These are phyloP conservation scores for Pythium brassicae DNA, from an alignment of 352 stramenopile genomes.

Conservation along the genomic window DNA sequence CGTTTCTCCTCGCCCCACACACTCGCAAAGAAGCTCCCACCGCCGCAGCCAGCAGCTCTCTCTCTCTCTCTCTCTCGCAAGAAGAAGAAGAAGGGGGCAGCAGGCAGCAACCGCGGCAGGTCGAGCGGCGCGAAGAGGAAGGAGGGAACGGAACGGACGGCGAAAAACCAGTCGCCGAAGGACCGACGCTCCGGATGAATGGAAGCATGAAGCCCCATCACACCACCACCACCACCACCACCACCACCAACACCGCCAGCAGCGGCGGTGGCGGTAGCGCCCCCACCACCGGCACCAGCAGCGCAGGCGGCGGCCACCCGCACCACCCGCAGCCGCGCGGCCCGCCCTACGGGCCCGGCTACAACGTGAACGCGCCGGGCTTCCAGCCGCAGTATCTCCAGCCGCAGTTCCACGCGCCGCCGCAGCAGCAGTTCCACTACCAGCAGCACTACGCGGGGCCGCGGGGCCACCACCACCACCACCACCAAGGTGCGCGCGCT, in stretches of 20 bases:
- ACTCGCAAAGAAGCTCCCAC: conserved; percentile 3
- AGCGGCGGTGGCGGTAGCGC: background rate
- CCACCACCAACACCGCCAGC: conserved; percentile 19
- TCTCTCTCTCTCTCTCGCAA: background rate
- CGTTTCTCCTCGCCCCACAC: too few species aligned
- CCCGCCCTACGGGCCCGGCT: conserved; percentile 18
- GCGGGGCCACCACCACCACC: conserved; percentile 33
- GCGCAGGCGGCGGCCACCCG: background rate
- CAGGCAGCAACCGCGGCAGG: background rate
- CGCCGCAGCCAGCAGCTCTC: background rate
- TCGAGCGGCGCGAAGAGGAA: background rate
- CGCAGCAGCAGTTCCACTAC: conserved; percentile 26
- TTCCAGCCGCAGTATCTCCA: conserved; percentile 34
- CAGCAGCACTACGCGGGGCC: conserved; percentile 22
- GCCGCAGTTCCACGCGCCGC: conserved; percentile 29
- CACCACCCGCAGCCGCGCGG: conserved; percentile 8
- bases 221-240: background rate
- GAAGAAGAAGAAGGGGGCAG: background rate
- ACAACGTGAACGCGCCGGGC: conserved; percentile 28
- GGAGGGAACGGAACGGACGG: background rate
- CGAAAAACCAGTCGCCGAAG: too few species aligned
- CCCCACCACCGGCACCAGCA: conserved; percentile 8
- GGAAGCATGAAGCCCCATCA: conserved; percentile 51
- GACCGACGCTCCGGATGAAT: conserved; percentile 20
- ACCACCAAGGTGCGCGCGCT: conserved; percentile 32